A percentile compares a stretch with the other conserved stretches of the same genome.
Conservation (phyloP, 2,329 filamentous ascomycete genomes). For the Aspergillus costaricaensis region DNA sequence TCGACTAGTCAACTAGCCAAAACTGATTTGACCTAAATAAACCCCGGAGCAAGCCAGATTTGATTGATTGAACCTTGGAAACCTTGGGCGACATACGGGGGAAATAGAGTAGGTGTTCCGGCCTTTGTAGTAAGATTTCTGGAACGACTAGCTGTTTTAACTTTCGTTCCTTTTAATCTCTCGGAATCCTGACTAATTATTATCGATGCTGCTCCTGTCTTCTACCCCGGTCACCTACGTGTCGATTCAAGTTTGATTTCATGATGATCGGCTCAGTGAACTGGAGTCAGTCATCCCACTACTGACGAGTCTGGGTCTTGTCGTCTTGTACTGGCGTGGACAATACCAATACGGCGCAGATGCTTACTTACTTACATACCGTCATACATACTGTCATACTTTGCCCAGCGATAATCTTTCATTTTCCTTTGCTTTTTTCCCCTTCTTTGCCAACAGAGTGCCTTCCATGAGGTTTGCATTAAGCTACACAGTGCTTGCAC, state of each 20-base stretch:
- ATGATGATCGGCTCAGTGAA: conserved; percentile 12
- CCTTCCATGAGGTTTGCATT: neutral
- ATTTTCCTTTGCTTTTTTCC: neutral
- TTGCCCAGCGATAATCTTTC: neutral
- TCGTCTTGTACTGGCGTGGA: neutral
- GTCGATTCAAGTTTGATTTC: conserved; percentile 9
- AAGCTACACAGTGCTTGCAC: neutral
- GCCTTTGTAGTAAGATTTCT: neutral
- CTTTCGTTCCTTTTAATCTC: conserved; percentile 12
- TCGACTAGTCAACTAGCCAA: neutral
- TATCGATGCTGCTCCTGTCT: neutral
- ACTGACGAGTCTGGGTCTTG: neutral
- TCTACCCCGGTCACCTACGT: conserved; percentile 4
- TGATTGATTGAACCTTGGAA: neutral
- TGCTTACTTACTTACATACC: neutral
- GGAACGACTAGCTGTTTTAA: neutral
- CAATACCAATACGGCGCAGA: neutral
- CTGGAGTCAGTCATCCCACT: conserved; percentile 11
- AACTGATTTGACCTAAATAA: neutral
- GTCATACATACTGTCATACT: neutral
- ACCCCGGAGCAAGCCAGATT: neutral
- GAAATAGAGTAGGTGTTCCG: no score
- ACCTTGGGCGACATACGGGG: neutral
- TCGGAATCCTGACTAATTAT: conserved; percentile 1
- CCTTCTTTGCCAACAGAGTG: neutral